phyloP scores from a whole-genome alignment of 768 basidiomycete genomes.

The Thelephora ganbajun region DNA sequence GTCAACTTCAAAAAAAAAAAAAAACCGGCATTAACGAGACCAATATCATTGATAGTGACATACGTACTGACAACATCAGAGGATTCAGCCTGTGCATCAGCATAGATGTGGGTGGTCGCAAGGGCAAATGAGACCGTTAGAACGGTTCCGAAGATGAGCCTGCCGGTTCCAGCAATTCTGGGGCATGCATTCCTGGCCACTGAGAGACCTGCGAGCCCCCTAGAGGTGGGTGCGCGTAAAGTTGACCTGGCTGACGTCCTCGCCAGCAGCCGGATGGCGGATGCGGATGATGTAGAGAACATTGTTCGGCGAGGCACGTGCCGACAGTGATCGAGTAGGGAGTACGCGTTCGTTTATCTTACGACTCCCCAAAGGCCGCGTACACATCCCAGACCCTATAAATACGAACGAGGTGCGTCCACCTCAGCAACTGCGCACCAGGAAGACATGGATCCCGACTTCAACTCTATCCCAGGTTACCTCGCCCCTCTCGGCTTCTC shows the following conservation, averaged over 20 bases:
- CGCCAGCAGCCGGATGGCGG: no score
- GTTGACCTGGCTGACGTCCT: no score
- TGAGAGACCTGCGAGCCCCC: not conserved
- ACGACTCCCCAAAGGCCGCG: not conserved
- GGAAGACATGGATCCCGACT: not conserved
- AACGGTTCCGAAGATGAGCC: constrained; percentile 5
- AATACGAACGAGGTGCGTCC: no score
- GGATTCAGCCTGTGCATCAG: constrained; percentile 13
- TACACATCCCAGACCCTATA: constrained; percentile 1
- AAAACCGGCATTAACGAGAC: not conserved
- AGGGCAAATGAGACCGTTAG: constrained; percentile 20
- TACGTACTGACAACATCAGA: constrained; percentile 5
- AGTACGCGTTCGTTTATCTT: constrained; percentile 2
- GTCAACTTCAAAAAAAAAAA: constrained; percentile 33
- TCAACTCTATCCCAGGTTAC: constrained; percentile 8
- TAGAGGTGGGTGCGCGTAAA: no score
- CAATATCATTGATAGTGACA: not conserved
- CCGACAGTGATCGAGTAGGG: no score
- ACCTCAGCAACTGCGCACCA: no score
- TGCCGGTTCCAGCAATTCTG: no score
- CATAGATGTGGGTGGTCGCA: constrained; percentile 31
- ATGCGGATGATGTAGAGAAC: no score
- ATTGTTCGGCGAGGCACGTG: no score
- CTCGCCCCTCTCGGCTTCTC: constrained; percentile 5
- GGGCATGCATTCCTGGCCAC: not conserved